Evolutionary conservation across 805 yeast species (phyloP).

Genomic region (Sporopachydermia lactativora): DNA sequence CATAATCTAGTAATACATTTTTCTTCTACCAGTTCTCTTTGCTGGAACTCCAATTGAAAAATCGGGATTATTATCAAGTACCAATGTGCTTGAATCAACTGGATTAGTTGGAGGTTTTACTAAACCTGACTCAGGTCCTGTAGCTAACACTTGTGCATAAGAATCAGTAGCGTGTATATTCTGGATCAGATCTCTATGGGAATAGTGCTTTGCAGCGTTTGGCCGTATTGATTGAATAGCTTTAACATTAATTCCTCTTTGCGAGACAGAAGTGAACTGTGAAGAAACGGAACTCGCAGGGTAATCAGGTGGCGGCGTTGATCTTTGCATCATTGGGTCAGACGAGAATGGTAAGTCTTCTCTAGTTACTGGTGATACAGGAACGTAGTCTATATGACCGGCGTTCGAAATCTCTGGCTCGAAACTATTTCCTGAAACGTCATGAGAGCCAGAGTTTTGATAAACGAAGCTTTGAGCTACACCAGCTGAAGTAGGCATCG

Average conservation of each 20-base stretch:
- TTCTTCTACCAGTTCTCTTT: conserved; percentile 1
- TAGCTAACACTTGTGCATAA: conserved; percentile 1
- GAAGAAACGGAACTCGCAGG: conserved; percentile 20
- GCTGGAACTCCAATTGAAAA: conserved; percentile 1
- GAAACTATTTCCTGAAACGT: conserved; percentile 1
- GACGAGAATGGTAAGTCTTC: conserved; percentile 9
- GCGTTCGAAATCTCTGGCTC: conserved; percentile 1
- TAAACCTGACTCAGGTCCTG: conserved; percentile 1
- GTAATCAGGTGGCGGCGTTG: conserved; percentile 19
- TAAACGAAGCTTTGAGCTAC: conserved; percentile 1
- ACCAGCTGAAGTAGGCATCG: not conserved
- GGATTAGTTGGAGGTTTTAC: conserved; percentile 1
- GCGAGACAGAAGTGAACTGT: conserved; percentile 16
- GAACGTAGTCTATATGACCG: conserved; percentile 1
- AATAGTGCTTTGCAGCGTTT: conserved; percentile 1
- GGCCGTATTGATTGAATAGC: conserved; percentile 1
- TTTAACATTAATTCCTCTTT: conserved; percentile 13
- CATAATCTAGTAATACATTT: conserved; percentile 1
- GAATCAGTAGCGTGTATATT: conserved; percentile 1
- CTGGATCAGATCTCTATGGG: conserved; percentile 1
- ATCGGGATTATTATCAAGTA: conserved; percentile 1
- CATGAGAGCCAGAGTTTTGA: conserved; percentile 1
- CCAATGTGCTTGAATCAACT: conserved; percentile 1
- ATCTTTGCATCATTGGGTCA: conserved; percentile 14
- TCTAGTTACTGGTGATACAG: conserved; percentile 1